These are phyloP conservation scores for Lodderomyces elongisporus DNA, from an alignment of 1,139 yeast species.

Conservation along the genomic window DNA sequence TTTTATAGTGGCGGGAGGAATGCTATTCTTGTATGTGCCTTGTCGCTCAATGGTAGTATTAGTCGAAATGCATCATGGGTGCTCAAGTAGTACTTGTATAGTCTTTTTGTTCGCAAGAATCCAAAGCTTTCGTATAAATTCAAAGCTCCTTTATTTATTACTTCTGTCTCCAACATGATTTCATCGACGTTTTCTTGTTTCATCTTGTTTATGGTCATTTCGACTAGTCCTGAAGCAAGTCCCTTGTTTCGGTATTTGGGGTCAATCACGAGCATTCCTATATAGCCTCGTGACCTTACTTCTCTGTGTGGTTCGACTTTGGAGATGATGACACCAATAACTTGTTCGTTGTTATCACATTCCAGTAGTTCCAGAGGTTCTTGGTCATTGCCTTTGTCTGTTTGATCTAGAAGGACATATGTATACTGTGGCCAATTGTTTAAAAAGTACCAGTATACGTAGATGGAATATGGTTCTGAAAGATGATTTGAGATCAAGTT, in stretches of 20 bases:
- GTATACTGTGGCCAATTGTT: constrained; percentile 47
- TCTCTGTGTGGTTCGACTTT: constrained; percentile 77
- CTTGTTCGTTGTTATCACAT: too few species aligned
- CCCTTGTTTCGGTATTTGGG: constrained; percentile 69
- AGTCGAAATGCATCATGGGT: constrained; percentile 90
- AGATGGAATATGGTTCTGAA: constrained; percentile 45
- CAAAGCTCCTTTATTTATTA: constrained; percentile 72
- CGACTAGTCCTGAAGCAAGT: constrained; percentile 70
- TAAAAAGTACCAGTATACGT: constrained; percentile 46
- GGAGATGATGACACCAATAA: constrained; percentile 81
- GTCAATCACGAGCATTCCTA: constrained; percentile 92
- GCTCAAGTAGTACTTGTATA: constrained; percentile 81
- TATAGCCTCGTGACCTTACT: constrained; percentile 75
- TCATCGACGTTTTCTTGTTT: constrained; percentile 67
- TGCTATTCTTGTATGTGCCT: constrained; percentile 27
- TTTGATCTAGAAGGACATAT: constrained; percentile 26
- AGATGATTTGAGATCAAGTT: constrained; percentile 31
- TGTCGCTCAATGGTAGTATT: constrained; percentile 40
- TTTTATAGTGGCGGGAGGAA: too few species aligned
- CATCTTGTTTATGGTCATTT: constrained; percentile 63
- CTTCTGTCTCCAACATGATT: constrained; percentile 87
- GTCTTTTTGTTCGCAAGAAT: constrained; percentile 72
- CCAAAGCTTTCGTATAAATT: constrained; percentile 81
- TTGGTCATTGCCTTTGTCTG: too few species aligned
- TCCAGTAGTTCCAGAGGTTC: too few species aligned